These are phyloP conservation scores for Auricularia cornea DNA, from an alignment of 768 basidiomycete species.

Conservation along the genomic window DNA sequence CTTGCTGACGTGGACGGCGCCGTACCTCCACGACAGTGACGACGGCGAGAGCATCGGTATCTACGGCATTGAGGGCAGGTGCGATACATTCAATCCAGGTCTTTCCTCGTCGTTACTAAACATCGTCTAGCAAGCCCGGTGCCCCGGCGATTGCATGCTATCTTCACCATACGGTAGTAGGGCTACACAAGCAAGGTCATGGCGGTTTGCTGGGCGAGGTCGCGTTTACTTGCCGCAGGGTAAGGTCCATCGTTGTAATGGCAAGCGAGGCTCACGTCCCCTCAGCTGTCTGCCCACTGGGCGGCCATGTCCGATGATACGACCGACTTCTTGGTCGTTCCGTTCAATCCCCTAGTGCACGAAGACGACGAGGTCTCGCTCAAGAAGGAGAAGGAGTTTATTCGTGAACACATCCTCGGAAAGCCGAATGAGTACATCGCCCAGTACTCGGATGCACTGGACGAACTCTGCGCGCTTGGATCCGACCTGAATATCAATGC, in stretches of 20 bases:
- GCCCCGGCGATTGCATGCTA: slow-evolving; percentile 32
- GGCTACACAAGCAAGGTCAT: slow-evolving; percentile 31
- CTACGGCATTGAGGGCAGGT: slow-evolving; percentile 44
- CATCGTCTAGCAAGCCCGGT: slow-evolving; percentile 34
- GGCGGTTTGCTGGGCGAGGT: slow-evolving; percentile 34
- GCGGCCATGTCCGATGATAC: slow-evolving; percentile 30
- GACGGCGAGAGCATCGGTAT: slow-evolving; percentile 30
- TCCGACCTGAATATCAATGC: slow-evolving; percentile 38
- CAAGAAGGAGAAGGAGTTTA: slow-evolving; percentile 25
- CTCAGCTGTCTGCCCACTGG: slow-evolving; percentile 31
- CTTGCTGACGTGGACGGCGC: slow-evolving; percentile 31
- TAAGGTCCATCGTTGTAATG: slow-evolving; percentile 9
- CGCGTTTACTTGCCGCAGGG: slow-evolving; percentile 28
- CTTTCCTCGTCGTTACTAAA: background rate
- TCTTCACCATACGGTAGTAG: slow-evolving; percentile 32
- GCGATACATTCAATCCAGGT: slow-evolving; percentile 5
- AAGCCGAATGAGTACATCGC: slow-evolving; percentile 23
- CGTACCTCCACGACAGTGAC: slow-evolving; percentile 23
- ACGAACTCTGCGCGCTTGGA: slow-evolving; percentile 23
- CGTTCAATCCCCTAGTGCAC: slow-evolving; percentile 27
- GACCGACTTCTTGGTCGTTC: slow-evolving; percentile 29
- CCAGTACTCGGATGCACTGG: slow-evolving; percentile 18
- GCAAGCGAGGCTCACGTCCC: background rate
- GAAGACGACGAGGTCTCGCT: slow-evolving; percentile 10
- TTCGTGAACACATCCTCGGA: slow-evolving; percentile 25